A percentile compares a stretch with the other conserved stretches of the same genome.
Evolutionary conservation across 75 land plant species (phyloP).

Genomic region (Sequoia sempervirens): DNA sequence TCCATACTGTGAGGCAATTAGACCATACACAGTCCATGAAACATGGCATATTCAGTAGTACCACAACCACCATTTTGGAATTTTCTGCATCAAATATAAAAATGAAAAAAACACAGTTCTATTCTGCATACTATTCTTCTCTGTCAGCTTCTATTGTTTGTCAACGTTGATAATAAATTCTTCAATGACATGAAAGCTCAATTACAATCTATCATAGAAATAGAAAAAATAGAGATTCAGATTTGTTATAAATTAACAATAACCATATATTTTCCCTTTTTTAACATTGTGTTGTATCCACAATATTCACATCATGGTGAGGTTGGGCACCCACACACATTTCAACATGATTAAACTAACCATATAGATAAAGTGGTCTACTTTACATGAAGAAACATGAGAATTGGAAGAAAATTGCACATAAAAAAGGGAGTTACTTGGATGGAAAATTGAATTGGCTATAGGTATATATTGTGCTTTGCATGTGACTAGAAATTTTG

Average conservation of each 20-base stretch:
- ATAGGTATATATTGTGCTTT: too few relatives aligned
- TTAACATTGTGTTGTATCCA: too few relatives aligned
- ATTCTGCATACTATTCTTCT: not conserved
- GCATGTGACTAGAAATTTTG: not conserved
- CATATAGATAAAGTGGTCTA: too few relatives aligned
- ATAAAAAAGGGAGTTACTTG: too few relatives aligned
- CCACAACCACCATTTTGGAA: slow-evolving; percentile 98
- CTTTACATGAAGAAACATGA: too few relatives aligned
- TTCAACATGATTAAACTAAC: too few relatives aligned
- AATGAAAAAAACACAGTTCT: not conserved
- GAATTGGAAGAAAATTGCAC: too few relatives aligned
- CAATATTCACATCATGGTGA: too few relatives aligned
- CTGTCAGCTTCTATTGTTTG: not conserved
- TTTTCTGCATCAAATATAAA: slow-evolving; percentile 48
- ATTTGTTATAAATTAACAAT: too few relatives aligned
- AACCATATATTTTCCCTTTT: too few relatives aligned
- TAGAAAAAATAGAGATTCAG: not conserved
- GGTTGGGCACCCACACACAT: too few relatives aligned
- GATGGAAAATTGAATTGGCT: too few relatives aligned
- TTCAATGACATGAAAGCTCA: slow-evolving; percentile 10
- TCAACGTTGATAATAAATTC: not conserved
- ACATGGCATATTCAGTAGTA: slow-evolving; percentile 90
- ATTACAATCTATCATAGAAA: slow-evolving; percentile 17
- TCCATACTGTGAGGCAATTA: slow-evolving; percentile 73
- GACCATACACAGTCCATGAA: slow-evolving; percentile 86